Conservation (phyloP, 495 filamentous ascomycete species). For the Neurospora sp. region DNA sequence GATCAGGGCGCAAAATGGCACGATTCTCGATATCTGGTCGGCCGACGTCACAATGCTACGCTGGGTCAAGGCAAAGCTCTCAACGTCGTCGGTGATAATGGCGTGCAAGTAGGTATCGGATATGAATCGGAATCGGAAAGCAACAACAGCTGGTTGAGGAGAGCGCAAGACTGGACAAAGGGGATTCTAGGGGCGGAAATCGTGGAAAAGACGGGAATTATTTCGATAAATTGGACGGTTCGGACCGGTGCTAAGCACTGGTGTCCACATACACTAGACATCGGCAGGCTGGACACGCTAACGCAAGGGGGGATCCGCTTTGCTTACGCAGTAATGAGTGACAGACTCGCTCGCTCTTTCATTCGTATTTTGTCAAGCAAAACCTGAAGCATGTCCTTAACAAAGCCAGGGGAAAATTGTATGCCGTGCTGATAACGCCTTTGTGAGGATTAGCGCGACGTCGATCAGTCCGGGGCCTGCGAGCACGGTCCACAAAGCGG, state of each 20-base stretch:
- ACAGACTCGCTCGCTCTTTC: background rate
- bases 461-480: background rate
- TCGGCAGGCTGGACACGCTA: background rate
- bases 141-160: background rate
- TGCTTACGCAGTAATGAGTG: background rate
- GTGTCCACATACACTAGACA: background rate
- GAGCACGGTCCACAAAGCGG: background rate
- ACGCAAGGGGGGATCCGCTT: background rate
- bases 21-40: background rate
- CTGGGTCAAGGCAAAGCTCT: background rate
- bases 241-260: background rate
- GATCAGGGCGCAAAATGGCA: background rate
- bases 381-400: background rate
- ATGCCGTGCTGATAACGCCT: background rate
- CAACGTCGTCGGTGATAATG: background rate
- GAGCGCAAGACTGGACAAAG: background rate
- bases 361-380: background rate
- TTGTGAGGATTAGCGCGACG: background rate
- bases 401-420: background rate
- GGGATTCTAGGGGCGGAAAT: background rate
- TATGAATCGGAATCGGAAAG: background rate
- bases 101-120: background rate
- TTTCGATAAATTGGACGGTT: background rate
- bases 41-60: background rate
- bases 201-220: background rate